Evolutionary conservation across 352 stramenopile species (phyloP).

Genomic region (Phytophthora crassamura): DNA sequence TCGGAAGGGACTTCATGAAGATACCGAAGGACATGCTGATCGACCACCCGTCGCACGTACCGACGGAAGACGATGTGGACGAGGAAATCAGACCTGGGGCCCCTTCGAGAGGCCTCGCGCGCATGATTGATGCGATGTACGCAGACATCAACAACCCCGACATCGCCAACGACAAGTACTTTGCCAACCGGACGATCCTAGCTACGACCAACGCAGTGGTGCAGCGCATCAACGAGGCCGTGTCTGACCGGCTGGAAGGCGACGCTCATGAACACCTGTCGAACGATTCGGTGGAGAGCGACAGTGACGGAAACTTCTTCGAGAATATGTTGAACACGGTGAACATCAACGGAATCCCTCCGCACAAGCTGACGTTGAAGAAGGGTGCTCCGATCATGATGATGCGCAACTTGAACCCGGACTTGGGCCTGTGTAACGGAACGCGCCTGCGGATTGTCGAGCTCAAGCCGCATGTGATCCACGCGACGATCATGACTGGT

Average conservation of each 20-base stretch:
- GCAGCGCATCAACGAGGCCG: not conserved
- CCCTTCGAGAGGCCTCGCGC: too few relatives aligned
- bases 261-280: too few relatives aligned
- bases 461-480: slow-evolving; percentile 32
- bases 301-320: too few relatives aligned
- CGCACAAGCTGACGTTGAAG: slow-evolving; percentile 37
- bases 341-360: slow-evolving; percentile 22
- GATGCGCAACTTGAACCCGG: slow-evolving; percentile 37
- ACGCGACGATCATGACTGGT: slow-evolving; percentile 30
- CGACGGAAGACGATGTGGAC: too few relatives aligned
- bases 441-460: slow-evolving; percentile 37
- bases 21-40: too few relatives aligned
- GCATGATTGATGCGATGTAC: too few relatives aligned
- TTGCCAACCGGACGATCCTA: not conserved
- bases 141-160: too few relatives aligned
- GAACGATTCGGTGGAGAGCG: too few relatives aligned
- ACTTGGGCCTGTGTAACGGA: slow-evolving; percentile 31
- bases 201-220: not conserved
- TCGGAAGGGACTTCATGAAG: too few relatives aligned
- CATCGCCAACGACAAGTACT: not conserved
- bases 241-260: not conserved
- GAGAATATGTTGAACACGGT: too few relatives aligned
- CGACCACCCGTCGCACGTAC: too few relatives aligned
- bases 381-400: slow-evolving; percentile 36
- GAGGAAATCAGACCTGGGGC: too few relatives aligned